Conservation (phyloP, 2,329 filamentous ascomycete genomes). For the Podosphaera leucotricha region DNA sequence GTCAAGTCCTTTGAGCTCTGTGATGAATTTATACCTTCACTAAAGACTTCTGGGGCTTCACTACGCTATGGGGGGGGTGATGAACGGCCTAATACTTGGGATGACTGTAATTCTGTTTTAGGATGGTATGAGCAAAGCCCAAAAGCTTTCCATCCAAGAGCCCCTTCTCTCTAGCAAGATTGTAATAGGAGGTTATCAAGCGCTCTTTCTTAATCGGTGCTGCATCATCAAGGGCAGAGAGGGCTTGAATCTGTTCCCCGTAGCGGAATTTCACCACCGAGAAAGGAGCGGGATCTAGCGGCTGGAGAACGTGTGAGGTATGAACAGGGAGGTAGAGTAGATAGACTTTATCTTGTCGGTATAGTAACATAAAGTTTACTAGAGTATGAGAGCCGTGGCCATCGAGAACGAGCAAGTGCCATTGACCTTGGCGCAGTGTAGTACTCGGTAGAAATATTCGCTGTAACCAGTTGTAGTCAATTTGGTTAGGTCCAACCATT, state of each 20-base stretch:
- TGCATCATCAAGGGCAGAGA: not conserved
- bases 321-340: not conserved
- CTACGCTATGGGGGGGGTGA: not conserved
- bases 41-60: no score
- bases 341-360: not conserved
- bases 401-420: not conserved
- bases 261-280: not conserved
- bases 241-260: not conserved
- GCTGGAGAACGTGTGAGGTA: no score
- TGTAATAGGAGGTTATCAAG: not conserved
- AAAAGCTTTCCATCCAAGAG: not conserved
- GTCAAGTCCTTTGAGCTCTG: not conserved
- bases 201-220: not conserved
- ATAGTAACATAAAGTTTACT: not conserved
- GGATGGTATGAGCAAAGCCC: not conserved
- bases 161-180: not conserved
- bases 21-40: not conserved
- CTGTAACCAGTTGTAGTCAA: not conserved
- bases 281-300: no score
- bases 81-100: not conserved
- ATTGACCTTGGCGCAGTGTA: not conserved
- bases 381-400: not conserved
- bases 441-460: not conserved
- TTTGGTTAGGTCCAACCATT: not conserved
- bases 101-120: not conserved